Conservation (phyloP, 129 eudicot species). For the Pittosporum tobira region DNA sequence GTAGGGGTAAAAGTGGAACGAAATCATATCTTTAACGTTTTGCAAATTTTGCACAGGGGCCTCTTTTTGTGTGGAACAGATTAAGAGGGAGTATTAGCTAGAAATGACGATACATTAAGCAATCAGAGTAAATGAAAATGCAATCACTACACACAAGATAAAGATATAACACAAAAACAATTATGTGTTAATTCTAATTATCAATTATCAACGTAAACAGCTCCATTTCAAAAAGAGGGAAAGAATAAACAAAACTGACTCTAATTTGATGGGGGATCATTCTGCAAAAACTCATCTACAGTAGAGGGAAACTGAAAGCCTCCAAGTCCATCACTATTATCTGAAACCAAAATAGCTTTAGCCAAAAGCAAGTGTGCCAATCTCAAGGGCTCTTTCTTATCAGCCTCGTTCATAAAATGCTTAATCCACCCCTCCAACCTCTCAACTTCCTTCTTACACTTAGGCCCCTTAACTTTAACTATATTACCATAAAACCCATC, state of each 20-base stretch:
- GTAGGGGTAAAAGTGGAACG: too few relatives aligned
- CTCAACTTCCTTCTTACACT: slow-evolving; percentile 48
- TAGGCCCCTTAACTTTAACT: slow-evolving; percentile 69
- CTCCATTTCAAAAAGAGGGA: neutral
- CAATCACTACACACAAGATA: neutral
- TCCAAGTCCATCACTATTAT: slow-evolving; percentile 20
- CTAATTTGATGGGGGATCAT: slow-evolving; percentile 50
- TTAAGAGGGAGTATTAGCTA: too few relatives aligned
- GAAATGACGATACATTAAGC: too few relatives aligned
- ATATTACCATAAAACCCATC: slow-evolving; percentile 59
- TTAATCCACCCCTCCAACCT: slow-evolving; percentile 74
- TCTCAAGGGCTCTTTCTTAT: slow-evolving; percentile 46
- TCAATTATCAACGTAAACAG: neutral
- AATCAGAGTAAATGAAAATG: neutral
- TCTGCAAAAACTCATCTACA: slow-evolving; percentile 49
- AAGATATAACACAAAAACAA: neutral
- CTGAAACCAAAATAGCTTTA: slow-evolving; percentile 47
- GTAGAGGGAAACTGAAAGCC: slow-evolving; percentile 52
- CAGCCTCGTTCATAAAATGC: slow-evolving; percentile 24
- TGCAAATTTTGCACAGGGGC: too few relatives aligned
- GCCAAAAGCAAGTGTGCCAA: slow-evolving; percentile 78
- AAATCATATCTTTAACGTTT: too few relatives aligned
- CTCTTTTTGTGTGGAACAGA: too few relatives aligned
- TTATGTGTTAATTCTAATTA: neutral
- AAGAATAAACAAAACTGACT: neutral